phyloP scores from a whole-genome alignment of 257 asterid genomes.

The Buddleja alternifolia region DNA sequence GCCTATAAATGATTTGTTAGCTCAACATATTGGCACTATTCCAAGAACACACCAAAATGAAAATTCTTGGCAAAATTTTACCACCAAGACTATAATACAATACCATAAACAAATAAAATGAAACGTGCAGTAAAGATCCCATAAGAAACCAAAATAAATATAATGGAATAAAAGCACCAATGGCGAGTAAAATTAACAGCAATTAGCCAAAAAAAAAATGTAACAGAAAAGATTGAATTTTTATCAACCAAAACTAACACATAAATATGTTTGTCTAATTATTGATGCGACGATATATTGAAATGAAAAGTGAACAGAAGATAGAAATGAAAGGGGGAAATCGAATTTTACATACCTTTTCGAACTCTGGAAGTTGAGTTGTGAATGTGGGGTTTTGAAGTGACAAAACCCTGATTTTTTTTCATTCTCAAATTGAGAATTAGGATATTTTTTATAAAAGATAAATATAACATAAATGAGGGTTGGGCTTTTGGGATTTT shows the following conservation, averaged over 20 bases:
- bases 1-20: background rate
- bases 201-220: background rate
- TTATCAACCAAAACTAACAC: background rate
- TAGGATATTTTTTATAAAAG: too few species aligned
- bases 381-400: constrained; percentile 30
- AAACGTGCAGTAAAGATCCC: background rate
- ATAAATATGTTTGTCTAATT: background rate
- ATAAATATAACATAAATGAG: too few species aligned
- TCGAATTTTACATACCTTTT: constrained; percentile 5
- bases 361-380: constrained; percentile 1
- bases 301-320: too few species aligned
- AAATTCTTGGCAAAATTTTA: constrained; percentile 10
- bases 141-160: background rate
- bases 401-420: constrained; percentile 20
- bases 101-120: background rate
- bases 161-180: background rate
- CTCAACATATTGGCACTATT: background rate
- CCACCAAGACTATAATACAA: background rate
- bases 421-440: background rate
- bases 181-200: constrained; percentile 22
- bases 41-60: background rate
- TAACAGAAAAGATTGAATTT: constrained; percentile 5
- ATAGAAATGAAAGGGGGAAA: background rate
- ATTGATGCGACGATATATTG: background rate
- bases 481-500: background rate